Base-by-base conservation (phyloP, 2,329 filamentous ascomycete species). In the Xylariaceae sp. region DNA sequence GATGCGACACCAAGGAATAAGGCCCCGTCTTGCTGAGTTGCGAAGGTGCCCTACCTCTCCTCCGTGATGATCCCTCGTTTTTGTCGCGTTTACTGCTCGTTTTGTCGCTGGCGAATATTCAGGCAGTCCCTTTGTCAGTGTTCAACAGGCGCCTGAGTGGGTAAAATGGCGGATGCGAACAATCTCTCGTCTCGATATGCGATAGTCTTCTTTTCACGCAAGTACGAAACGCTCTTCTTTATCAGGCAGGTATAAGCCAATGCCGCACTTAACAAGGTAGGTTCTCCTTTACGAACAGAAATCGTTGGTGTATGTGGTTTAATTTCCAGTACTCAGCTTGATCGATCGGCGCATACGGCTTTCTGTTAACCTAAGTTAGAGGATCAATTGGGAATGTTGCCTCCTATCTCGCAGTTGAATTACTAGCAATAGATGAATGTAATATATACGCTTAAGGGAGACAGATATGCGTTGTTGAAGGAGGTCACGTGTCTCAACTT, bases 11-110 rank as follows among this genome's bases (percentile, higher is more conserved):
- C n/a, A n/a, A n/a, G n/a, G n/a, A n/a, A n/a, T n/a, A n/a, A n/a
- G n/a, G n/a, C n/a, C n/a, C 31, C 18, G 31, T 30, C 23, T 28
- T 43, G 21, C 21, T 29, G 43, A 32, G 40, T 43, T 36, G 38
- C 41, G n/a, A 36, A 32, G 39, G 31, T 38, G 31, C 17, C 12
- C 15, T 8, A 8, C 29, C 5, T n/a, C 18, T 15, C 14, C 18
- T 34, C 24, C 18, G 24, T 24, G 32, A 9, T 23, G 23, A 26
- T n/a, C 13, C 9, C 18, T 24, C 8, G 15, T 15, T 15, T 8
- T 31, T 17, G 8, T 31, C 17, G 27, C 27, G 21, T 24, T 29
- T 30, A 24, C 15, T 28, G 34, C 28, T 19, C 17, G 29, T n/a
- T 26, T 28, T 31, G 35, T 24, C 11, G 21, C 21, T 24, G 16